phyloP scores from a whole-genome alignment of 306 rosid species.

The Vicia faba region DNA sequence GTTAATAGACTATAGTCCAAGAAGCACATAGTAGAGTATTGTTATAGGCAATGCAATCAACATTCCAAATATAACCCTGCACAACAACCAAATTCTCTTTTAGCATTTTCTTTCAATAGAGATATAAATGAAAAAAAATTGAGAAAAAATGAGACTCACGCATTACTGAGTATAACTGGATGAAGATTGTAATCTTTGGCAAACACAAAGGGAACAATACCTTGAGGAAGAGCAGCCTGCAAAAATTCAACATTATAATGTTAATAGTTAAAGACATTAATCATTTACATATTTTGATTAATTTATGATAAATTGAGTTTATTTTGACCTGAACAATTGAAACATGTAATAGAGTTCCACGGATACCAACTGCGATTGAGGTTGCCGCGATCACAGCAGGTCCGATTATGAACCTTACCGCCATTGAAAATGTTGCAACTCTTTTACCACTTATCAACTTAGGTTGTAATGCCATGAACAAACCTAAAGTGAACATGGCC shows the following conservation, averaged over 20 bases:
- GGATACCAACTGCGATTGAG: constrained; percentile 70
- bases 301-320: not conserved
- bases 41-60: constrained; percentile 81
- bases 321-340: constrained; percentile 75
- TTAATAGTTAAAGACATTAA: not conserved
- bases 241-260: not conserved
- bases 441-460: constrained; percentile 88
- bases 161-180: constrained; percentile 87
- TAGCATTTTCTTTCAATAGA: not conserved
- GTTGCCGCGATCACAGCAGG: constrained; percentile 91
- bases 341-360: constrained; percentile 80
- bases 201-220: constrained; percentile 86
- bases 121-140: not conserved
- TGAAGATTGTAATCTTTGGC: constrained; percentile 92
- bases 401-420: constrained; percentile 85
- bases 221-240: constrained; percentile 96
- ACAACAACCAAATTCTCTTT: constrained; percentile 10
- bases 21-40: constrained; percentile 62
- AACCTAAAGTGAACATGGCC: constrained; percentile 96
- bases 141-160: constrained; percentile 51
- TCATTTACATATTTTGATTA: not conserved
- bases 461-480: constrained; percentile 93
- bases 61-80: constrained; percentile 61
- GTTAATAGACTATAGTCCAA: not conserved
- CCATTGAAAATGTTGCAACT: constrained; percentile 87